phyloP scores from a whole-genome alignment of 306 rosid species.

The Castanopsis chinensis region DNA sequence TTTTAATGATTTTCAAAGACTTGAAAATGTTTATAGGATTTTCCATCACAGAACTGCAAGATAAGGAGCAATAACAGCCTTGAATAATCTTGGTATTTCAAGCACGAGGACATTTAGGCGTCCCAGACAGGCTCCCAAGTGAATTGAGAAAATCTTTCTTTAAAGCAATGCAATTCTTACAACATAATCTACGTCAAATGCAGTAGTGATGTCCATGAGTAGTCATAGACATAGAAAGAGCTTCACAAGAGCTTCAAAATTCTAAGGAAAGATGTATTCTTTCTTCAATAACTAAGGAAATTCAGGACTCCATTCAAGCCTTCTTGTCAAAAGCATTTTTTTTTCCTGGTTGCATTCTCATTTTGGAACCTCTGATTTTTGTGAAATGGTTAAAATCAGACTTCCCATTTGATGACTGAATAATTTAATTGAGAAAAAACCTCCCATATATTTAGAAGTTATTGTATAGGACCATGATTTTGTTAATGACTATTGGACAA shows the following conservation, averaged over 20 bases:
- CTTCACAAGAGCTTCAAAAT: background rate
- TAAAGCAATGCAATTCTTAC: constrained; percentile 53
- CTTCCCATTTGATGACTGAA: constrained; percentile 3
- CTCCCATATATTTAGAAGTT: background rate
- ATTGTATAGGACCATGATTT: background rate
- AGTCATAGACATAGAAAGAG: constrained; percentile 1
- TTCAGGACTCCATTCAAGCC: constrained; percentile 53
- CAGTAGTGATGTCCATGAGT: constrained; percentile 76
- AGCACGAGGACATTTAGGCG: background rate
- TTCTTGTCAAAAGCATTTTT: constrained; percentile 34
- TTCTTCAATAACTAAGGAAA: constrained; percentile 46
- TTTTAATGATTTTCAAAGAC: background rate
- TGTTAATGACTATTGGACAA: background rate
- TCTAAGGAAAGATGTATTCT: constrained; percentile 4
- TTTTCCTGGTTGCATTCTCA: background rate
- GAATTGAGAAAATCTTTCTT: constrained; percentile 27
- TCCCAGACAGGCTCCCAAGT: too few species aligned
- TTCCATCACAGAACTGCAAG: background rate
- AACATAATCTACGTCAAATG: constrained; percentile 43
- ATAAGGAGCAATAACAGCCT: background rate
- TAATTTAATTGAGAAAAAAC: background rate
- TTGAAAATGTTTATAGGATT: background rate
- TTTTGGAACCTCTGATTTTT: background rate
- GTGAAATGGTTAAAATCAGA: background rate
- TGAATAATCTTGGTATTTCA: background rate